phyloP scores from a whole-genome alignment of 2,329 filamentous ascomycete genomes.

The Xylaria sp. region DNA sequence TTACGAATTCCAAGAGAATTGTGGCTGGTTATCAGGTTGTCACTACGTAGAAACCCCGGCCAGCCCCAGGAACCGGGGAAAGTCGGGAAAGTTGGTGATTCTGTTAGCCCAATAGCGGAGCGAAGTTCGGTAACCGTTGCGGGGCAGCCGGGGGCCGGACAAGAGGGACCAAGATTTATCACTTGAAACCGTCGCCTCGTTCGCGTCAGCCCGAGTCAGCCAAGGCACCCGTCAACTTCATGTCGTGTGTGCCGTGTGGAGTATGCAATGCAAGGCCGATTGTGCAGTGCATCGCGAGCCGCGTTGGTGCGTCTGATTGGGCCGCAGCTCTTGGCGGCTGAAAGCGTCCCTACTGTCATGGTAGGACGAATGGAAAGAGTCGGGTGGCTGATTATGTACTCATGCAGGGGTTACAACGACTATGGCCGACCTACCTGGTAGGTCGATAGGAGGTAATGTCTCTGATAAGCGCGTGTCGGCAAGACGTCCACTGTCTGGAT shows the following conservation, averaged over 20 bases:
- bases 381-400: constrained; percentile 15
- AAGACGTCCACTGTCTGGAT: too few relatives aligned
- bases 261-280: constrained; percentile 29
- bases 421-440: constrained; percentile 1
- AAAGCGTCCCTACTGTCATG: constrained; percentile 15
- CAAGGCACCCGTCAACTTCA: constrained; percentile 9
- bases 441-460: constrained; percentile 17
- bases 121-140: constrained; percentile 28
- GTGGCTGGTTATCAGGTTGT: too few relatives aligned
- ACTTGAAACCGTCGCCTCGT: neutral
- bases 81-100: constrained; percentile 16
- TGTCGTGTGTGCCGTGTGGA: constrained; percentile 8
- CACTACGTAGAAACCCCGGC: constrained; percentile 7
- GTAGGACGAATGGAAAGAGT: constrained; percentile 24
- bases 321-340: constrained; percentile 21
- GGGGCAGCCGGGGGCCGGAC: constrained; percentile 8
- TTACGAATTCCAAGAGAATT: constrained; percentile 3
- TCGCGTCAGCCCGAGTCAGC: constrained; percentile 5
- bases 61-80: constrained; percentile 17
- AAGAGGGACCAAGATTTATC: constrained; percentile 10
- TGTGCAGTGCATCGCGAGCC: constrained; percentile 19
- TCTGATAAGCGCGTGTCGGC: too few relatives aligned
- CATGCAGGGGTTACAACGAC: constrained; percentile 17
- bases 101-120: constrained; percentile 25
- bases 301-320: constrained; percentile 14